Conservation (phyloP, 306 rosid species). For the Gastrolobium bilobum region DNA sequence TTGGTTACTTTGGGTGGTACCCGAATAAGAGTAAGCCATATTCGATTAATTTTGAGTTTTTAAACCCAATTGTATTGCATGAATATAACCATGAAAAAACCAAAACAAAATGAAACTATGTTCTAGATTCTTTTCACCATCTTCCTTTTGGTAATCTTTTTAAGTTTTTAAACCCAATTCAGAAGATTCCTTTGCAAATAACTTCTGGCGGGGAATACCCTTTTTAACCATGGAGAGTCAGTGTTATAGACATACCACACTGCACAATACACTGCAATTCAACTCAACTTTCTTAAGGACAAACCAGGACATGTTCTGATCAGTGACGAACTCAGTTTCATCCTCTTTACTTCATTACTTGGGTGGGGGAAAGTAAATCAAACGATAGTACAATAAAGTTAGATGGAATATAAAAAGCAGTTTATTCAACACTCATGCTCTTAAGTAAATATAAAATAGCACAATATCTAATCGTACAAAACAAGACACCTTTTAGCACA, state of each 20-base stretch:
- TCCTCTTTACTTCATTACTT: slow-evolving; percentile 8
- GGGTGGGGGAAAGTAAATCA: neutral
- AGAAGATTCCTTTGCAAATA: neutral
- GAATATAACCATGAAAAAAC: neutral
- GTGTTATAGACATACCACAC: neutral
- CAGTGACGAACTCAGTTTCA: neutral
- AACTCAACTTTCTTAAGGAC: neutral
- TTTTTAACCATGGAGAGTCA: too few relatives aligned
- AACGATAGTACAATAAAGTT: neutral
- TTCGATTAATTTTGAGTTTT: too few relatives aligned
- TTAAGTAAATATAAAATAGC: slow-evolving; percentile 9
- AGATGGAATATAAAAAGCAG: neutral
- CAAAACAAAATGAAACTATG: neutral
- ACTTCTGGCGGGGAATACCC: neutral
- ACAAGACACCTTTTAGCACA: slow-evolving; percentile 4
- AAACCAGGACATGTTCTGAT: slow-evolving; percentile 24
- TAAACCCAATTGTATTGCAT: neutral
- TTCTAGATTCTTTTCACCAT: neutral
- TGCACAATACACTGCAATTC: neutral
- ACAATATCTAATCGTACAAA: slow-evolving; percentile 23
- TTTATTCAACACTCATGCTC: slow-evolving; percentile 27
- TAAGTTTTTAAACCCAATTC: too few relatives aligned
- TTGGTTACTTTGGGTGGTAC: too few relatives aligned
- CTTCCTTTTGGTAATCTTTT: neutral
- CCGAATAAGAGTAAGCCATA: too few relatives aligned